Evolutionary conservation across 139 green algal genomes (phyloP).

Genomic region (Edaphochlamys debaryana): DNA sequence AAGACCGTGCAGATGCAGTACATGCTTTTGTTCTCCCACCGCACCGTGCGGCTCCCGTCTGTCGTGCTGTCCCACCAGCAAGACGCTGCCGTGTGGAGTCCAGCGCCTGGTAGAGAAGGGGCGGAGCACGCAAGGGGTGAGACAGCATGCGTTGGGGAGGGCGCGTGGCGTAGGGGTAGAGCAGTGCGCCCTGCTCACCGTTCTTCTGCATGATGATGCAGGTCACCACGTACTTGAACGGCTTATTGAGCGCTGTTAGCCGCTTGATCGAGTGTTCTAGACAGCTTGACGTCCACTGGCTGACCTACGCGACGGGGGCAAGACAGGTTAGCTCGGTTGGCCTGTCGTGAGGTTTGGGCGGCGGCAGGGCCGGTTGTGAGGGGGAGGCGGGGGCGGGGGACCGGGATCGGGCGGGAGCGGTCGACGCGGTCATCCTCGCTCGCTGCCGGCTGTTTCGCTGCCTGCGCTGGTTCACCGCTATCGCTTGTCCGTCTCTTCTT

Average conservation of each 20-base stretch:
- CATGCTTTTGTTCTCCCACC: slow-evolving; percentile 91
- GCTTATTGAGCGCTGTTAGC: slow-evolving; percentile 77
- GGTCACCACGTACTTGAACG: slow-evolving; percentile 87
- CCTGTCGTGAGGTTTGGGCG: background rate
- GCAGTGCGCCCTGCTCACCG: slow-evolving; percentile 57
- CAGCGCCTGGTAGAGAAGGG: slow-evolving; percentile 58
- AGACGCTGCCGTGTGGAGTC: slow-evolving; percentile 77
- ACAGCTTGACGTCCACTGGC: slow-evolving; percentile 77
- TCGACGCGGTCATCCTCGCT: too few species aligned
- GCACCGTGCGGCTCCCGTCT: slow-evolving; percentile 82
- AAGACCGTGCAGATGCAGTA: slow-evolving; percentile 89
- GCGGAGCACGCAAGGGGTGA: too few species aligned
- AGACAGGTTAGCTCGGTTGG: too few species aligned
- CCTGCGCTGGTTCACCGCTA: too few species aligned
- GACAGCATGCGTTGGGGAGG: too few species aligned
- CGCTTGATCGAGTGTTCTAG: slow-evolving; percentile 81
- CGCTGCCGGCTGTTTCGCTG: too few species aligned
- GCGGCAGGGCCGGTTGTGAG: background rate
- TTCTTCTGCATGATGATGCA: slow-evolving; percentile 88
- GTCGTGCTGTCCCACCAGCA: slow-evolving; percentile 81
- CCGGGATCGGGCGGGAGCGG: too few species aligned
- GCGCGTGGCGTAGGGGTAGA: too few species aligned
- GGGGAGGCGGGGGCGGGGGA: background rate
- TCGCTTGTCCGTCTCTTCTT: too few species aligned
- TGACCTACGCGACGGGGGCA: too few species aligned